A percentile compares a stretch with the other conserved stretches of the same genome.
These are phyloP conservation scores for Funneliformis caledonium DNA, from an alignment of 371 early-diverging fungal species.

Conservation along the genomic window DNA sequence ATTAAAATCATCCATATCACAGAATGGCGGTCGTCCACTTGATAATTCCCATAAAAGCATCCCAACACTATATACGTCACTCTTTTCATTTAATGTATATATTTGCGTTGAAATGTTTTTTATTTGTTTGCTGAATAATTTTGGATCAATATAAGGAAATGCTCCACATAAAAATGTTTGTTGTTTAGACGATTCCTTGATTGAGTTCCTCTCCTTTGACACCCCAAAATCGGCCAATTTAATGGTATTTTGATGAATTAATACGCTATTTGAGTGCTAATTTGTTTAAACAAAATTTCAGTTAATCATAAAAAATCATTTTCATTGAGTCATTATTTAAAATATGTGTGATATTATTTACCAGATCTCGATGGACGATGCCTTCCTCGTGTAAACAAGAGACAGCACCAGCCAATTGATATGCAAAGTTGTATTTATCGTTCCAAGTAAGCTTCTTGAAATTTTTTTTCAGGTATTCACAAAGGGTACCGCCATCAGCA, in stretches of 20 bases:
- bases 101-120: background rate
- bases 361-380: background rate
- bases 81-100: background rate
- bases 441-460: background rate
- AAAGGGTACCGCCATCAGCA: background rate
- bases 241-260: background rate
- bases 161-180: background rate
- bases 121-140: background rate
- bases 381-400: background rate
- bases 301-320: background rate
- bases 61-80: background rate
- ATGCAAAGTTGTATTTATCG: background rate
- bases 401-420: background rate
- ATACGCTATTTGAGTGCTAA: background rate
- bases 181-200: background rate
- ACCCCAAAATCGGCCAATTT: conserved; percentile 13
- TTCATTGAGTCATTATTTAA: background rate
- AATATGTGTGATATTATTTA: background rate
- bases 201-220: background rate
- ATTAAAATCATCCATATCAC: background rate
- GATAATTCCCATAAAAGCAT: conserved; percentile 11
- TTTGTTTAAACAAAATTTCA: background rate
- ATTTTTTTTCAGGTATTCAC: background rate
- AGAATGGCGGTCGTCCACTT: background rate
- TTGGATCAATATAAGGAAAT: background rate